A percentile compares a stretch with the other conserved stretches of the same genome.
Evolutionary conservation across 2,329 filamentous ascomycete genomes (phyloP).

Genomic region (Pestalotiopsis sp.): DNA sequence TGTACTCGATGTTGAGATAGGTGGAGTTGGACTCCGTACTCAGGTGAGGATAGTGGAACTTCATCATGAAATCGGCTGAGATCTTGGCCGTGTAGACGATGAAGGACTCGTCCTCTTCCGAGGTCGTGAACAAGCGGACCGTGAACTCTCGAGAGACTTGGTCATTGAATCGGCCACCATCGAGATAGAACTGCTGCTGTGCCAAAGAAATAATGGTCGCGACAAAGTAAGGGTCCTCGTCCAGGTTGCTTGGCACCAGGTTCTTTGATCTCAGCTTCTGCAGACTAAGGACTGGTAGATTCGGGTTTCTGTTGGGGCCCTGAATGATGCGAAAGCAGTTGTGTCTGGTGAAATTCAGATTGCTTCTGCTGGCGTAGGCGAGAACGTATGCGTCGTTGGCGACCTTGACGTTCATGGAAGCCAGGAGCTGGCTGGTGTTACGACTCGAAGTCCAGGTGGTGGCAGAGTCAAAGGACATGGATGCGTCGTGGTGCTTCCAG

Average conservation of each 20-base stretch:
- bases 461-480: conserved; percentile 35
- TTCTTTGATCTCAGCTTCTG: conserved; percentile 48
- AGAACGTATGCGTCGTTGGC: conserved; percentile 36
- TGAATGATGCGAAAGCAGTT: conserved; percentile 48
- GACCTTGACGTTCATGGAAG: conserved; percentile 21
- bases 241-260: conserved; percentile 47
- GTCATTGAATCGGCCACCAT: conserved; percentile 18
- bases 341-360: conserved; percentile 46
- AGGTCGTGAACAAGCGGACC: conserved; percentile 48
- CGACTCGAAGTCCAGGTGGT: conserved; percentile 35
- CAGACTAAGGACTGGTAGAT: conserved; percentile 49
- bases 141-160: conserved; percentile 42
- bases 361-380: conserved; percentile 50
- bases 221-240: conserved; percentile 55
- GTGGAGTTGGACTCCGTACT: conserved; percentile 35
- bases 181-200: conserved; percentile 53
- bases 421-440: conserved; percentile 27
- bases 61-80: conserved; percentile 48
- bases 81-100: conserved; percentile 55
- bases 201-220: conserved; percentile 59
- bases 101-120: conserved; percentile 51
- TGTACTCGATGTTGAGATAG: conserved; percentile 47
- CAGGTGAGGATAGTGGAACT: conserved; percentile 51
- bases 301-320: conserved; percentile 41
- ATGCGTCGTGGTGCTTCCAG: conserved; percentile 45